Evolutionary conservation across 176 grass and related monocot species (phyloP).

Genomic region (Eragrostis curvula): DNA sequence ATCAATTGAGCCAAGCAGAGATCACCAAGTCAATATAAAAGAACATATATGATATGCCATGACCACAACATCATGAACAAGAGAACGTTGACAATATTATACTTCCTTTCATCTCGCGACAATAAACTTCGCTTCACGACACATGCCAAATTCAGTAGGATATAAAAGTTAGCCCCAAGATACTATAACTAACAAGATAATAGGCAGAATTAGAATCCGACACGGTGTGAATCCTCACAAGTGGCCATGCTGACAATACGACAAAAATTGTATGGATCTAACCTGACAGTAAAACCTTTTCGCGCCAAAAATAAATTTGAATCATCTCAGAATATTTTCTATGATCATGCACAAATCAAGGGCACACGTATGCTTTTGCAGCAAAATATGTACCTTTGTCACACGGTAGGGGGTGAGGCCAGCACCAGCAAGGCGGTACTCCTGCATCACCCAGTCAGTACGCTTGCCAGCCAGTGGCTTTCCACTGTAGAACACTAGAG

Average conservation of each 20-base stretch:
- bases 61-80: no score
- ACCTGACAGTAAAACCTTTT: not conserved
- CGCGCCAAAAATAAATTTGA: not conserved
- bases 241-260: not conserved
- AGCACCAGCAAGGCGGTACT: constrained; percentile 44
- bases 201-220: no score
- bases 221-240: no score
- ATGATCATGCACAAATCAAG: no score
- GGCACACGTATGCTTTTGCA: no score
- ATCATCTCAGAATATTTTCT: not conserved
- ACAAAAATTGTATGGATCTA: not conserved
- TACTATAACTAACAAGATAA: no score
- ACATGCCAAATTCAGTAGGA: no score
- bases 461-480: constrained; percentile 12
- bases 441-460: constrained; percentile 68
- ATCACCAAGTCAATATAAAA: not conserved
- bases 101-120: no score
- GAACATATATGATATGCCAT: not conserved
- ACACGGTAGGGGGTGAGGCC: not conserved
- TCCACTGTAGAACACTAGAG: constrained; percentile 48
- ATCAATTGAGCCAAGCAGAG: not conserved
- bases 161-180: no score
- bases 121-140: no score
- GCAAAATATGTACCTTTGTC: no score
- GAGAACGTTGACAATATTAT: no score